Conservation (phyloP, 208 protist genomes). For the Leishmania braziliensis region DNA sequence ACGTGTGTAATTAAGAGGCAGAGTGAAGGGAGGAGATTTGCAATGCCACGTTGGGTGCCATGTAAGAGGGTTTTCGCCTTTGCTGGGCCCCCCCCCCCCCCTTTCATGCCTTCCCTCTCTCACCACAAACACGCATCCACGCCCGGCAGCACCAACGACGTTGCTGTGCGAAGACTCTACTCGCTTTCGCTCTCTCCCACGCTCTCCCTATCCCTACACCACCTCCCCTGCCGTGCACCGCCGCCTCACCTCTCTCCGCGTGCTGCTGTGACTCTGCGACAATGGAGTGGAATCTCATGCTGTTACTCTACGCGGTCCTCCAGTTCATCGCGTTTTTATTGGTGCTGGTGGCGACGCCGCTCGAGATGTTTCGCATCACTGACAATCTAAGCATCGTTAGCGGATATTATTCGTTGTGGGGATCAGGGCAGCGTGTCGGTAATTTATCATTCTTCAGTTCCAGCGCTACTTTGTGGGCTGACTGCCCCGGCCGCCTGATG, state of each 20-base stretch:
- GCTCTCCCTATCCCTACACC: not conserved
- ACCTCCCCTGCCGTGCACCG: not conserved
- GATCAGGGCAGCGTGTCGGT: no score
- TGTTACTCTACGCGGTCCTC: slow-evolving; percentile 57
- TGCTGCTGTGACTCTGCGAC: not conserved
- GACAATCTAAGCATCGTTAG: no score
- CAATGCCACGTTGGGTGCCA: no score
- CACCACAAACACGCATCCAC: no score
- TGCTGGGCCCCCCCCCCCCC: no score
- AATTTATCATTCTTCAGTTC: no score
- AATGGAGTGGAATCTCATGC: slow-evolving; percentile 26
- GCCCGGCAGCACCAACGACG: not conserved
- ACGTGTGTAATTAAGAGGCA: no score
- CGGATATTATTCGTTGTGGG: no score
- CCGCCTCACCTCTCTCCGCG: not conserved
- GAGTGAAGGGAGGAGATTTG: no score
- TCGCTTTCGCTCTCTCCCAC: not conserved
- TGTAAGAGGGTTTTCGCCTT: no score
- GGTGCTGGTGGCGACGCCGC: slow-evolving; percentile 42
- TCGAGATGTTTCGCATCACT: slow-evolving; percentile 64
- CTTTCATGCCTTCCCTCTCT: no score
- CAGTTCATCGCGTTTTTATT: slow-evolving; percentile 47
- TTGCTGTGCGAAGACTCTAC: not conserved
- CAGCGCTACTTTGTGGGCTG: not conserved
- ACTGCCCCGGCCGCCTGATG: not conserved